A percentile compares a stretch with the other conserved stretches of the same genome.
Evolutionary conservation across 768 basidiomycete species (phyloP).

Genomic region (Trichaptum fuscoviolaceum): DNA sequence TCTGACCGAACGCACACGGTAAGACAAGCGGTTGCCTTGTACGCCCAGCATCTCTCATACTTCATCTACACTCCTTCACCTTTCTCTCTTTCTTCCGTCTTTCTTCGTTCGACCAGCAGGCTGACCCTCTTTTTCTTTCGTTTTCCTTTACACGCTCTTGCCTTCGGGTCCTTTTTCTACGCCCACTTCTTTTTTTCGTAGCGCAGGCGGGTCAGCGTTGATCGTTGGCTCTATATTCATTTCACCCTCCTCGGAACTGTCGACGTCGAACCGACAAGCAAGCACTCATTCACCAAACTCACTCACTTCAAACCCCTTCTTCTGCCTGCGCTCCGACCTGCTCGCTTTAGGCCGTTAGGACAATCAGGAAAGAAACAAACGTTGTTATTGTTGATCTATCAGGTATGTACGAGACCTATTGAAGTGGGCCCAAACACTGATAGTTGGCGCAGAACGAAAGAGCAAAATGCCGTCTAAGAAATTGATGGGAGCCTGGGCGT

Average conservation of each 20-base stretch:
- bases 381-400: background rate
- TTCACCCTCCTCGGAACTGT: slow-evolving; percentile 27
- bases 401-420: background rate
- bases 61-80: slow-evolving; percentile 14
- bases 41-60: slow-evolving; percentile 7
- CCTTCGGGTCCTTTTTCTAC: slow-evolving; percentile 27
- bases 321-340: slow-evolving; percentile 7
- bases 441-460: slow-evolving; percentile 20
- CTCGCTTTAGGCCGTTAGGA: slow-evolving; percentile 11
- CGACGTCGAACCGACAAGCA: slow-evolving; percentile 11
- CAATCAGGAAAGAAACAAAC: slow-evolving; percentile 16
- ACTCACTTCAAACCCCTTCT: slow-evolving; percentile 15
- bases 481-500: slow-evolving; percentile 67
- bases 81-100: slow-evolving; percentile 22
- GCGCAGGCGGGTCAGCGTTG: slow-evolving; percentile 16
- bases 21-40: background rate
- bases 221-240: slow-evolving; percentile 44
- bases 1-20: background rate
- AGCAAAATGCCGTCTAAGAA: slow-evolving; percentile 64
- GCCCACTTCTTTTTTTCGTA: slow-evolving; percentile 26
- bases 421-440: slow-evolving; percentile 9
- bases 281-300: slow-evolving; percentile 15
- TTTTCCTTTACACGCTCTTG: slow-evolving; percentile 32
- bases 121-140: slow-evolving; percentile 17
- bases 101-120: slow-evolving; percentile 23